phyloP scores from a whole-genome alignment of 176 grass and related monocot genomes.

The Ensete ventricosum region DNA sequence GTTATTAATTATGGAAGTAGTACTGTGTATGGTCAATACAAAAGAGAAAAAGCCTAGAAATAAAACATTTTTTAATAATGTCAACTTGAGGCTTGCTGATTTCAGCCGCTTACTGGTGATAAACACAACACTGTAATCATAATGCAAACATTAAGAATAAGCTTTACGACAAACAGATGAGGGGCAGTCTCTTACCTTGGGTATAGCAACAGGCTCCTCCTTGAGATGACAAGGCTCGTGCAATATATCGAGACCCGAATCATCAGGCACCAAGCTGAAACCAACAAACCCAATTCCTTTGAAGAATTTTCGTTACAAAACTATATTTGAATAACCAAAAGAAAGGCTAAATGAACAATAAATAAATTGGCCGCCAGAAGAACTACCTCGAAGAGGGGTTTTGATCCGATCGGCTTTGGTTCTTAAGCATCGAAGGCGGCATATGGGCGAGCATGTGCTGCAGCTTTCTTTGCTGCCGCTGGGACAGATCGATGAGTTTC shows the following conservation, averaged over 20 bases:
- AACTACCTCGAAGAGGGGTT: slow-evolving; percentile 36
- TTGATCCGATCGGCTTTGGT: slow-evolving; percentile 21
- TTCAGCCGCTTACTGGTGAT: background rate
- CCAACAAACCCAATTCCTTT: slow-evolving; percentile 32
- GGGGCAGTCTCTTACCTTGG: slow-evolving; percentile 50
- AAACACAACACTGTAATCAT: background rate
- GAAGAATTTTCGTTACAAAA: slow-evolving; percentile 20
- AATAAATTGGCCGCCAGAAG: background rate
- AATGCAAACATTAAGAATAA: background rate
- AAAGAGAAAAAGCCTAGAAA: no score
- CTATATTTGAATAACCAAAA: slow-evolving; percentile 15
- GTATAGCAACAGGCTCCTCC: slow-evolving; percentile 63
- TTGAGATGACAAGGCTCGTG: slow-evolving; percentile 34
- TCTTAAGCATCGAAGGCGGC: slow-evolving; percentile 48
- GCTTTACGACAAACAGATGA: background rate
- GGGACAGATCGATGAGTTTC: slow-evolving; percentile 55
- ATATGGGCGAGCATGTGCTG: slow-evolving; percentile 70
- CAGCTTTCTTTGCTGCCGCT: slow-evolving; percentile 65
- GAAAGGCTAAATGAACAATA: slow-evolving; percentile 20
- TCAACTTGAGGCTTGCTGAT: background rate
- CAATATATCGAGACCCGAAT: slow-evolving; percentile 16
- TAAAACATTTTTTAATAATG: background rate
- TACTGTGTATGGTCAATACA: background rate
- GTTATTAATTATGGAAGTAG: background rate
- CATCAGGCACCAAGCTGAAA: slow-evolving; percentile 33